Base-by-base conservation (phyloP, 2,329 filamentous ascomycete species). In the Hypomyces rosellus region DNA sequence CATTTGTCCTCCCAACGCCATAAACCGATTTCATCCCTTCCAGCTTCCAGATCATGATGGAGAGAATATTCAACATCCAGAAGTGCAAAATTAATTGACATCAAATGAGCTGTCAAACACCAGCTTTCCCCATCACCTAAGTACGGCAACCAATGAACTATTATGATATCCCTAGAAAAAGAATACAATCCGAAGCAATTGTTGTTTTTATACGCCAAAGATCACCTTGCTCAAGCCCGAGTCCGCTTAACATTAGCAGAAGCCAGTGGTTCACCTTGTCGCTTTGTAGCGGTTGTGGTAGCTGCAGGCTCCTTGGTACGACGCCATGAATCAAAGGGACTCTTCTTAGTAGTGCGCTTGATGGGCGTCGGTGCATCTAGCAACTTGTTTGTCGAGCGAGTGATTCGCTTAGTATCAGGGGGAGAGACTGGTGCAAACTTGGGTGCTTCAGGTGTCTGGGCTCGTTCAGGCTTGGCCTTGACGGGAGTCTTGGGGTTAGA, bases 281-380 rank as follows among this genome's bases (percentile, higher is more conserved):
- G 71, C 63, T 78, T 78, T 45, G 66, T 55, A 20, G 67, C 61
- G 22, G 69, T 60, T 70, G 71, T 68, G 74, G 78, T 54, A 63
- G 72, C 54, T 66, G 58, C 53, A 65, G 58, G 67, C 55, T 65
- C 70, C 73, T 89, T 89, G 58, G 80, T 81, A 51, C 84, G 80
- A 55, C 74, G 78, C 85, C 85, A 89, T 37, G 74, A 74, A 58
- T 86, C 82, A 59, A 89, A 89, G 2, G 81, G 81, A 58, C 78
- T 83, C 51, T 69, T 71, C 56, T 70, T 61, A 41, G 60, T 59
- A 52, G 57, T 51, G 57, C 53, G 52, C 57, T 72, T 76, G 55
- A 70, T 59, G 1, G 76, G 72, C 8, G 72, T 72, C 11, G 63
- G 55, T 12, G 70, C 69, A 3, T 69, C 68, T 30, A 63, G 57